Conservation (phyloP, 208 protist species). For the Strigomonas galati region DNA sequence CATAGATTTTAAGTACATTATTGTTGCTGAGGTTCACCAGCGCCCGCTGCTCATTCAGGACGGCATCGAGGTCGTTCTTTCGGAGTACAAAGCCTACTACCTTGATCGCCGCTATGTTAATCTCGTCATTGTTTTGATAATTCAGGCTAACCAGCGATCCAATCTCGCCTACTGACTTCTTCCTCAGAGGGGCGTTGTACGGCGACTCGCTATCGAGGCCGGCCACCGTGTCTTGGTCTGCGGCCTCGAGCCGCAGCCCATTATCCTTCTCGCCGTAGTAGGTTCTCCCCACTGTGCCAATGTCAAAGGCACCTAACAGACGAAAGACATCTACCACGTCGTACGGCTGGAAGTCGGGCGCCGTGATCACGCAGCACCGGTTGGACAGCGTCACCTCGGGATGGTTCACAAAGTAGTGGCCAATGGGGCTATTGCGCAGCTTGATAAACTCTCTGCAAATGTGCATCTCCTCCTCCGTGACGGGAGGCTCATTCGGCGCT, state of each 20-base stretch:
- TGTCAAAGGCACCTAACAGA: slow-evolving; percentile 39
- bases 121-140: slow-evolving; percentile 11
- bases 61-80: slow-evolving; percentile 28
- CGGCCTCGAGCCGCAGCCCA: background rate
- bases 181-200: background rate
- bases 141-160: background rate
- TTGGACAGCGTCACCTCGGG: slow-evolving; percentile 79
- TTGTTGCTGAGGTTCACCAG: slow-evolving; percentile 51
- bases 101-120: slow-evolving; percentile 38
- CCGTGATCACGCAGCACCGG: slow-evolving; percentile 61
- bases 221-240: background rate
- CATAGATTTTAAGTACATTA: slow-evolving; percentile 49
- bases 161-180: no score
- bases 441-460: slow-evolving; percentile 51
- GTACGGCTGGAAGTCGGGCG: slow-evolving; percentile 52
- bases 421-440: slow-evolving; percentile 44
- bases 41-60: slow-evolving; percentile 55
- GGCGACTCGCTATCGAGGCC: background rate
- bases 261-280: slow-evolving; percentile 37
- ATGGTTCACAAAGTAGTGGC: slow-evolving; percentile 56
- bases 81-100: slow-evolving; percentile 74
- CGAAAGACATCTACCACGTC: slow-evolving; percentile 53
- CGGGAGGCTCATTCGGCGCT: slow-evolving; percentile 6
- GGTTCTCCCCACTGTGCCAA: slow-evolving; percentile 69
- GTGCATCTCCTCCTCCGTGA: slow-evolving; percentile 28